These are phyloP conservation scores for Diophrys sp. DNA, from an alignment of 73 alveolate genomes.

Conservation along the genomic window DNA sequence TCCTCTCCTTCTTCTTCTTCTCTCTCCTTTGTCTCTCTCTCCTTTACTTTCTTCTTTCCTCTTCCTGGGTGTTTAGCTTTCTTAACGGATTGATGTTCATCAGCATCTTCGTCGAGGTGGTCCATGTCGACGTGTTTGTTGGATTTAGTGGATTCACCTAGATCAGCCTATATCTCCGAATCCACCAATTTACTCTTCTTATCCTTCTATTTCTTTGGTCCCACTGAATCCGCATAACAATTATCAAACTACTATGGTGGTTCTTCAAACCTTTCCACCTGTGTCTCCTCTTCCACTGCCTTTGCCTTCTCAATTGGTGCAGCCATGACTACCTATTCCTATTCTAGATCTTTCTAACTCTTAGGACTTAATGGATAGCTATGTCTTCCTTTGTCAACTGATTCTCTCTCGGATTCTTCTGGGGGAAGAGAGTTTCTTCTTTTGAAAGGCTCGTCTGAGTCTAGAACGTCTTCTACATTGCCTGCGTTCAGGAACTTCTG, in stretches of 20 bases:
- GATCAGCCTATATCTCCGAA: background rate
- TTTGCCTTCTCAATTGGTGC: background rate
- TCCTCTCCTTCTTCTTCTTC: background rate
- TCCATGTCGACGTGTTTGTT: background rate
- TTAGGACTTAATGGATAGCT: background rate
- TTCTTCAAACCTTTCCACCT: background rate
- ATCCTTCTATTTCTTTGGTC: background rate
- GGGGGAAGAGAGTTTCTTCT: slow-evolving; percentile 27
- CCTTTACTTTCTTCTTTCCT: background rate
- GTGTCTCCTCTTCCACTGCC: background rate
- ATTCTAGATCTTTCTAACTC: background rate
- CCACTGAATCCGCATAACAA: background rate
- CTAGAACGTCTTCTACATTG: slow-evolving; percentile 24
- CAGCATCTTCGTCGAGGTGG: background rate
- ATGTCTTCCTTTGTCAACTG: background rate
- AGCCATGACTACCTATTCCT: background rate
- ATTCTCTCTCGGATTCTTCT: slow-evolving; percentile 5
- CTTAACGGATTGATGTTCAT: background rate
- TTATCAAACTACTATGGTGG: background rate
- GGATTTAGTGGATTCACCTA: background rate
- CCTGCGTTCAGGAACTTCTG: slow-evolving; percentile 30
- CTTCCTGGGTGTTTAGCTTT: background rate
- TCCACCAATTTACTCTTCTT: background rate
- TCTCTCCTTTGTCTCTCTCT: background rate
- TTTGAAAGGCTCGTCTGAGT: slow-evolving; percentile 1